Conservation (phyloP, 768 basidiomycete genomes). For the Collybiopsis confluens region DNA sequence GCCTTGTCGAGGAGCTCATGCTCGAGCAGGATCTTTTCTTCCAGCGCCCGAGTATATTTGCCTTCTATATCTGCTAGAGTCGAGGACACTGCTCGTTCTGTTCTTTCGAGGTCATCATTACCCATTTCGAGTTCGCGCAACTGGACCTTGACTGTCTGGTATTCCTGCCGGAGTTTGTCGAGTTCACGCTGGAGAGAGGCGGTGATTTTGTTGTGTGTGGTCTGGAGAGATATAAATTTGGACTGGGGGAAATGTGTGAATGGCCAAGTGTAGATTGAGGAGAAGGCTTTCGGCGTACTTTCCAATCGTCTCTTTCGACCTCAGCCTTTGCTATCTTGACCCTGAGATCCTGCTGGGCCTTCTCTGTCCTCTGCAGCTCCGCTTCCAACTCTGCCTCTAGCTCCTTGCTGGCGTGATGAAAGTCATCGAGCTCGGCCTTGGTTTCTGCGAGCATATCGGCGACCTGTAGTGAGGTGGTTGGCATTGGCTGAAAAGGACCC, state of each 20-base stretch:
- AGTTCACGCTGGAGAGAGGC: slow-evolving; percentile 90
- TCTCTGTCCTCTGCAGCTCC: slow-evolving; percentile 86
- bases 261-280: slow-evolving; percentile 3
- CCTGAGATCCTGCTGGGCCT: slow-evolving; percentile 75
- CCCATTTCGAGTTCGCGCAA: slow-evolving; percentile 93
- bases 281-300: slow-evolving; percentile 46
- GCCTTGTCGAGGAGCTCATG: slow-evolving; percentile 93
- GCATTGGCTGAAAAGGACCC: too few species aligned
- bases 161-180: slow-evolving; percentile 73
- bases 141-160: slow-evolving; percentile 67
- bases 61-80: slow-evolving; percentile 80
- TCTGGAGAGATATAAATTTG: slow-evolving; percentile 87
- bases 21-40: slow-evolving; percentile 96
- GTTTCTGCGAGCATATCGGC: slow-evolving; percentile 84
- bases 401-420: slow-evolving; percentile 83
- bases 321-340: slow-evolving; percentile 68
- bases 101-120: slow-evolving; percentile 95
- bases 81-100: slow-evolving; percentile 83
- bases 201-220: slow-evolving; percentile 84
- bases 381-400: slow-evolving; percentile 91
- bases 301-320: slow-evolving; percentile 86
- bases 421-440: slow-evolving; percentile 80
- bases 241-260: slow-evolving; percentile 38
- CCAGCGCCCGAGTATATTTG: slow-evolving; percentile 85
- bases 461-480: slow-evolving; percentile 48